Conservation (phyloP, 176 grass and related monocot species). For the Oryza glaberrima region DNA sequence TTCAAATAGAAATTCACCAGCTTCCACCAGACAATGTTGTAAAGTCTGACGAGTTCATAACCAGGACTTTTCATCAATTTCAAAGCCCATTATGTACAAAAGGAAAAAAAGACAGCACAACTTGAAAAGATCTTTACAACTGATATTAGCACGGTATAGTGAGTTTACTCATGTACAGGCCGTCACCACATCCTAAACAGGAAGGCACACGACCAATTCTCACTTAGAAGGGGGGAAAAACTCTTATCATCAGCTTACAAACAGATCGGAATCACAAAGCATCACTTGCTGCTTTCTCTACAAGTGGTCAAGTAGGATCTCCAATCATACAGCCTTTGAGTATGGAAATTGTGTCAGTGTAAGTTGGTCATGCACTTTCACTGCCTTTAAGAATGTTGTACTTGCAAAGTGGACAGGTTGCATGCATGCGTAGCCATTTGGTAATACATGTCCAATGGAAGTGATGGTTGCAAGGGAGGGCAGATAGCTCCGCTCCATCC, state of each 20-base stretch:
- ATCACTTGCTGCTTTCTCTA: conserved; percentile 25
- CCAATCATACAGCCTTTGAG: conserved; percentile 13
- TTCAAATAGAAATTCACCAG: background rate
- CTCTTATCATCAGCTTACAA: conserved; percentile 39
- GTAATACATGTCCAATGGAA: conserved; percentile 82
- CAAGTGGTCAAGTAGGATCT: background rate
- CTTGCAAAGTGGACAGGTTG: conserved; percentile 93
- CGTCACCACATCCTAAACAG: conserved; percentile 17
- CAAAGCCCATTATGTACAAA: conserved; percentile 11
- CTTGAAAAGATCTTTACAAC: conserved; percentile 40
- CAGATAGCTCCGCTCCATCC: conserved; percentile 69
- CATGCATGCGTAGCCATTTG: conserved; percentile 85
- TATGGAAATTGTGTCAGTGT: conserved; percentile 40
- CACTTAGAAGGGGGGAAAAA: conserved; percentile 19
- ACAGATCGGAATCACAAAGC: conserved; percentile 2
- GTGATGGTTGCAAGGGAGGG: conserved; percentile 93
- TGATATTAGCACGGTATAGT: conserved; percentile 2
- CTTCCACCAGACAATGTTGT: background rate
- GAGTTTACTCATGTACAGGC: conserved; percentile 33
- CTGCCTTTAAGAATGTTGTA: conserved; percentile 91
- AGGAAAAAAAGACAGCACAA: conserved; percentile 22
- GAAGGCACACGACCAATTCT: conserved; percentile 12
- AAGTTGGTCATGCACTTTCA: conserved; percentile 48
- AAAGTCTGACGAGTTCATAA: background rate
- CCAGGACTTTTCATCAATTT: conserved; percentile 3